Evolutionary conservation across 1,284 basidiomycete species (phyloP).

Genomic region (Cryptococcus jaspeensis): DNA sequence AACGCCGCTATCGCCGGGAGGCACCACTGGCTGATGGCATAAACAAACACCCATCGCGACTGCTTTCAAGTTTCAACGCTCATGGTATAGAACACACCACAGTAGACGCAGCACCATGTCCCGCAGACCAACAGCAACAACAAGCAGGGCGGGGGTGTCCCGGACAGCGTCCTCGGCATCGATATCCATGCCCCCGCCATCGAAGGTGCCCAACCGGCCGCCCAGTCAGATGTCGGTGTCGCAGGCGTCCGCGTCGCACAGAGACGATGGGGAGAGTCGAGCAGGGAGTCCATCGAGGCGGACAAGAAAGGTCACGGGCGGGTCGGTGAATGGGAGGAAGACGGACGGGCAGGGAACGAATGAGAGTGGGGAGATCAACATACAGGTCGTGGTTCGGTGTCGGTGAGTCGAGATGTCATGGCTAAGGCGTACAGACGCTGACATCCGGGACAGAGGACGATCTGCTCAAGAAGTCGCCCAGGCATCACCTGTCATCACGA

Average conservation of each 20-base stretch:
- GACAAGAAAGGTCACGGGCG: conserved; percentile 8
- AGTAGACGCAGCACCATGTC: neutral
- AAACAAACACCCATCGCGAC: conserved; percentile 31
- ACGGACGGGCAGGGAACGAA: conserved; percentile 4
- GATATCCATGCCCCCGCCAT: conserved; percentile 36
- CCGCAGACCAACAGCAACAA: conserved; percentile 16
- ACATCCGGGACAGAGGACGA: conserved; percentile 62
- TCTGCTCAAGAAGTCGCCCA: conserved; percentile 65
- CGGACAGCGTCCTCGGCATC: conserved; percentile 29
- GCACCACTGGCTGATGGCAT: conserved; percentile 3
- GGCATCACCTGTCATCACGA: conserved; percentile 77
- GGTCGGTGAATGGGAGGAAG: conserved; percentile 9
- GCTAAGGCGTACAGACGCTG: neutral
- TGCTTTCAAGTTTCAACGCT: conserved; percentile 17
- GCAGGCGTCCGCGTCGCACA: conserved; percentile 7
- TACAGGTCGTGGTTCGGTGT: conserved; percentile 88
- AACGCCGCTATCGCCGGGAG: neutral
- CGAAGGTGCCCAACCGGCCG: conserved; percentile 22
- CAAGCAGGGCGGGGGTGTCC: conserved; percentile 10
- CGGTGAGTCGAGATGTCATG: conserved; percentile 54
- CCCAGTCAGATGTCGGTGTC: conserved; percentile 27
- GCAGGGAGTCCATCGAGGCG: conserved; percentile 23
- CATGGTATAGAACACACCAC: neutral
- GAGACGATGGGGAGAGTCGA: conserved; percentile 12
- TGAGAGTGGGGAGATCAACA: conserved; percentile 58